A percentile compares a stretch with the other conserved stretches of the same genome.
phyloP scores from a whole-genome alignment of 2,329 filamentous ascomycete genomes.

The Calonectria naviculata region DNA sequence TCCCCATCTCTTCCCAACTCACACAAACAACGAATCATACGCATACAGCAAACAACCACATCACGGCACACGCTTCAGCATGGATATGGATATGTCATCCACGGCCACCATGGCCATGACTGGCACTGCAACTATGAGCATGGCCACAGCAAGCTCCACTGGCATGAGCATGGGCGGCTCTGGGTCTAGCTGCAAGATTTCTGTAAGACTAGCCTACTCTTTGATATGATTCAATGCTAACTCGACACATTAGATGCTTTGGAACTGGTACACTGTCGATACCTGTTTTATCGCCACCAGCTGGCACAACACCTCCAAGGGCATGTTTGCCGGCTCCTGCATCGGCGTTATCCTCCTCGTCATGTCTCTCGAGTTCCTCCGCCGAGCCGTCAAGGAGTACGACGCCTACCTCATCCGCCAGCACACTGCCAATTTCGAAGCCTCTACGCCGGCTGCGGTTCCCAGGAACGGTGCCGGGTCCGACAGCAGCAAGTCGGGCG shows the following conservation, averaged over 20 bases:
- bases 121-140: slow-evolving; percentile 32
- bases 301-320: slow-evolving; percentile 77
- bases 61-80: background rate
- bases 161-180: slow-evolving; percentile 33
- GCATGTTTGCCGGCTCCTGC: slow-evolving; percentile 84
- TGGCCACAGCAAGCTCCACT: slow-evolving; percentile 30
- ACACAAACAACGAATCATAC: background rate
- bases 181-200: slow-evolving; percentile 50
- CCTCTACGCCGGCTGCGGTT: slow-evolving; percentile 19
- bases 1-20: background rate
- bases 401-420: slow-evolving; percentile 73
- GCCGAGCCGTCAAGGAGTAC: slow-evolving; percentile 77
- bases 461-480: slow-evolving; percentile 24
- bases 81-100: slow-evolving; percentile 24
- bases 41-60: background rate
- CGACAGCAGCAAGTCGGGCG: slow-evolving; percentile 36
- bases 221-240: background rate
- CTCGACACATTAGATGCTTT: slow-evolving; percentile 70
- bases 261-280: slow-evolving; percentile 82
- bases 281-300: slow-evolving; percentile 74
- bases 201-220: slow-evolving; percentile 41
- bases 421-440: slow-evolving; percentile 51
- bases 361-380: slow-evolving; percentile 77
- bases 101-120: slow-evolving; percentile 24
- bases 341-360: slow-evolving; percentile 82